A percentile compares a stretch with the other conserved stretches of the same genome.
phyloP scores from a whole-genome alignment of 345 rosid species.

The Draba incana region DNA sequence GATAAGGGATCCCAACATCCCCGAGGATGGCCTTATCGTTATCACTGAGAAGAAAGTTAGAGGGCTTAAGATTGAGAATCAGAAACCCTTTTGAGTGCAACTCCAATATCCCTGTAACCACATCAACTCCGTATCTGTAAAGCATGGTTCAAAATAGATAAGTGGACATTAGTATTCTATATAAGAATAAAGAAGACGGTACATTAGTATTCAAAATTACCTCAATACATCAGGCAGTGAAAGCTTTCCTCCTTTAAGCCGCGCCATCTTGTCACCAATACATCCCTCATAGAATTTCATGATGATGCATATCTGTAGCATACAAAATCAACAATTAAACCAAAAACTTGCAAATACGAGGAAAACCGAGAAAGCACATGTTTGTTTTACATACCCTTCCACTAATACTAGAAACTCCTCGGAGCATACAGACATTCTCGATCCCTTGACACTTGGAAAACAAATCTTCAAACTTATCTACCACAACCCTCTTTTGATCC shows the following conservation, averaged over 20 bases:
- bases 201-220: slow-evolving; percentile 43
- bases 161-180: background rate
- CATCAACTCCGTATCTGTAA: slow-evolving; percentile 71
- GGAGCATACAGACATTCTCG: slow-evolving; percentile 59
- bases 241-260: slow-evolving; percentile 81
- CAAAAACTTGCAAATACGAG: background rate
- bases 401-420: slow-evolving; percentile 70
- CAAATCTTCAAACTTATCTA: slow-evolving; percentile 66
- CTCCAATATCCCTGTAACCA: slow-evolving; percentile 69
- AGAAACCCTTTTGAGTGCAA: slow-evolving; percentile 72
- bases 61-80: slow-evolving; percentile 81
- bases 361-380: slow-evolving; percentile 10
- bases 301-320: slow-evolving; percentile 62
- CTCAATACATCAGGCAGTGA: slow-evolving; percentile 63
- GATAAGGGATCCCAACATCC: slow-evolving; percentile 78
- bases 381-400: slow-evolving; percentile 61
- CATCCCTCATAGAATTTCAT: slow-evolving; percentile 94
- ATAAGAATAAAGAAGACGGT: slow-evolving; percentile 8
- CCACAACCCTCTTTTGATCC: slow-evolving; percentile 52
- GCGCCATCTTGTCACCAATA: slow-evolving; percentile 82
- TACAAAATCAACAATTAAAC: background rate
- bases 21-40: slow-evolving; percentile 72
- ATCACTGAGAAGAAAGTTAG: slow-evolving; percentile 73
- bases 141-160: slow-evolving; percentile 22
- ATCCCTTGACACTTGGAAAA: slow-evolving; percentile 59